Percentiles rank a stretch among this genome's conserved stretches.
These are phyloP conservation scores for Tetradesmus lagerheimii DNA, from an alignment of 139 green algal species.

Conservation along the genomic window DNA sequence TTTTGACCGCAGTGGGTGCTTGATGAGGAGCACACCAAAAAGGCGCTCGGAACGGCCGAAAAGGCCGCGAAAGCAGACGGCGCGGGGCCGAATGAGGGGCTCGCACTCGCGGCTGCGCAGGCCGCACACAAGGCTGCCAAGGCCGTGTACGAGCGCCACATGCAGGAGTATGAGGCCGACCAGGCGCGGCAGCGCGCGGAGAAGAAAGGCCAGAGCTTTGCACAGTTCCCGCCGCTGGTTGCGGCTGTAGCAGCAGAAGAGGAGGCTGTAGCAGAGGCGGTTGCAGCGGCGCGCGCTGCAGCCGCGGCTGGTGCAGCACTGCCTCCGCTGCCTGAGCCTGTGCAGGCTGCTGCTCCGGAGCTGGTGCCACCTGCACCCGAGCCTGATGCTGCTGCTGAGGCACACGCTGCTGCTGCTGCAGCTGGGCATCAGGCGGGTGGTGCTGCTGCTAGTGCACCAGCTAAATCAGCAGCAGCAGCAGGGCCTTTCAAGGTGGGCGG, in stretches of 20 bases:
- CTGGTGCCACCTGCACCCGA: not conserved
- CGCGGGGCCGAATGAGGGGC: not conserved
- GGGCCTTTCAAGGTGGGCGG: not conserved
- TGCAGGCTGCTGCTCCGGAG: not conserved
- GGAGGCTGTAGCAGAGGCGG: not conserved
- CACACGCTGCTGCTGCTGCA: not conserved
- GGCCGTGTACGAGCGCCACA: not conserved
- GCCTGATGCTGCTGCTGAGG: not conserved
- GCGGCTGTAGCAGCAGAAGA: not conserved
- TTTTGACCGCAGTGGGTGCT: not conserved
- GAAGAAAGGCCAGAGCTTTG: not conserved
- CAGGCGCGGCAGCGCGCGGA: not conserved
- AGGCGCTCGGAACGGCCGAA: conserved; percentile 3
- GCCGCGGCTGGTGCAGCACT: conserved; percentile 2
- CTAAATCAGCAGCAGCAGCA: conserved; percentile 5
- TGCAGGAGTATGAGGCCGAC: not conserved
- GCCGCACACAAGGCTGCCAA: not conserved
- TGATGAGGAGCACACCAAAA: not conserved
- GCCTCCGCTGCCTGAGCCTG: not conserved
- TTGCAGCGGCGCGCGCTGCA: not conserved
- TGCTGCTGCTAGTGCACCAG: not conserved
- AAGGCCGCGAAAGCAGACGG: conserved; percentile 11
- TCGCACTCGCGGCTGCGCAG: not conserved
- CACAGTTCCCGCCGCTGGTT: not conserved
- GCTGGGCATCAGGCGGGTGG: not conserved